Conservation (phyloP, 2,329 filamentous ascomycete genomes). For the Pestalotiopsis fici region DNA sequence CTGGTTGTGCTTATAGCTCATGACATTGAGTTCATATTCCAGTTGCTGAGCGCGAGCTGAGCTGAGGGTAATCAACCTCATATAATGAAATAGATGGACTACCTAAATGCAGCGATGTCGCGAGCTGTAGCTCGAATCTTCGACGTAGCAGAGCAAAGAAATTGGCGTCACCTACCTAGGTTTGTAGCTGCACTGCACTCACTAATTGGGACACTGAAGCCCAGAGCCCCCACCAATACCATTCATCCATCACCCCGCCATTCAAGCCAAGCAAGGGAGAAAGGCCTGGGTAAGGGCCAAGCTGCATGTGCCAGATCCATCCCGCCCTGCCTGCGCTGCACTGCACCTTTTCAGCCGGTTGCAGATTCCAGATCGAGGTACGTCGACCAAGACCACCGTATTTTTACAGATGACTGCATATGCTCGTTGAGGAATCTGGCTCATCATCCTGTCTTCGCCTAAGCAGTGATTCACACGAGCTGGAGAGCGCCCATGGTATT, state of each 20-base stretch:
- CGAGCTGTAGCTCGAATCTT: slow-evolving; percentile 12
- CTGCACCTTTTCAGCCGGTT: not conserved
- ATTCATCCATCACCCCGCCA: no score
- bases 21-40: not conserved
- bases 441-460: not conserved
- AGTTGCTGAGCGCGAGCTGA: not conserved
- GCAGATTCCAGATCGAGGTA: not conserved
- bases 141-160: slow-evolving; percentile 1
- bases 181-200: not conserved
- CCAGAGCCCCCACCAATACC: no score
- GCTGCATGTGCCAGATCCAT: no score
- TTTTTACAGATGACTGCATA: not conserved
- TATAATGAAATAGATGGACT: not conserved
- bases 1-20: not conserved
- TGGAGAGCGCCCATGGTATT: not conserved
- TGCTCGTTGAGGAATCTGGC: not conserved
- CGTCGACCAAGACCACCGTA: not conserved
- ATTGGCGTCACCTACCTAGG: not conserved
- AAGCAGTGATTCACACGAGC: not conserved
- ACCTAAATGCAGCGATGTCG: not conserved
- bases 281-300: no score
- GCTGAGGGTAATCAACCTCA: not conserved
- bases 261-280: no score
- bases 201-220: not conserved
- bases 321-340: no score